A percentile compares a stretch with the other conserved stretches of the same genome.
phyloP scores from a whole-genome alignment of 2,329 filamentous ascomycete species.

The Penicillium sp. region DNA sequence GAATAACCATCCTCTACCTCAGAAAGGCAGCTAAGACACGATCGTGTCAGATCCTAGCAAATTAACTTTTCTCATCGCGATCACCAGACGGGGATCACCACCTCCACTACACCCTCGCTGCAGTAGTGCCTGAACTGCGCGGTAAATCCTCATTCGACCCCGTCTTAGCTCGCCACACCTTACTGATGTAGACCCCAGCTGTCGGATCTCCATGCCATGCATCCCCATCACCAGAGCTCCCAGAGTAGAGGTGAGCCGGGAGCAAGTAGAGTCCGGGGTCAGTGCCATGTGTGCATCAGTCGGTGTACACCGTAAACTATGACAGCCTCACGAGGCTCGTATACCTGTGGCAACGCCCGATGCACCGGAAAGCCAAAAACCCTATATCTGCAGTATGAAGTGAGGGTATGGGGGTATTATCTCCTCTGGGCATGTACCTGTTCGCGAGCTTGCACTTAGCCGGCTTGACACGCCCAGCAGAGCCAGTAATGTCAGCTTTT shows the following conservation, averaged over 20 bases:
- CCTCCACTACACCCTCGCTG: background rate
- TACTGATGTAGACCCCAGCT: conserved; percentile 5
- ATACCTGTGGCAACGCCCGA: conserved; percentile 6
- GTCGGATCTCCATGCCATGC: background rate
- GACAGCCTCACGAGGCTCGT: conserved; percentile 5
- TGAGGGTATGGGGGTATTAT: background rate
- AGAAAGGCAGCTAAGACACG: conserved; percentile 12
- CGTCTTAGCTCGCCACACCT: conserved; percentile 11
- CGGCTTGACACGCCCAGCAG: background rate
- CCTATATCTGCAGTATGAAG: background rate
- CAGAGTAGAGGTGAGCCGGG: conserved; percentile 1
- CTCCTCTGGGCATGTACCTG: background rate
- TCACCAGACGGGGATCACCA: background rate
- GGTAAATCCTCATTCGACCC: conserved; percentile 16
- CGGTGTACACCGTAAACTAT: conserved; percentile 16
- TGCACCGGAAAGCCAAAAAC: background rate
- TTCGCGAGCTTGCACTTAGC: background rate
- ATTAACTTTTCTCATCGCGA: conserved; percentile 2
- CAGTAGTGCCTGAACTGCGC: conserved; percentile 17
- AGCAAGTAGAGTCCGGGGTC: background rate
- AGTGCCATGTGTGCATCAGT: conserved; percentile 23
- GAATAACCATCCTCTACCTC: background rate
- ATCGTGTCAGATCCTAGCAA: conserved; percentile 4
- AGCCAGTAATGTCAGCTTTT: background rate
- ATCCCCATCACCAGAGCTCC: background rate